These are phyloP conservation scores for Trametopsis cervina DNA, from an alignment of 768 basidiomycete species.

Conservation along the genomic window DNA sequence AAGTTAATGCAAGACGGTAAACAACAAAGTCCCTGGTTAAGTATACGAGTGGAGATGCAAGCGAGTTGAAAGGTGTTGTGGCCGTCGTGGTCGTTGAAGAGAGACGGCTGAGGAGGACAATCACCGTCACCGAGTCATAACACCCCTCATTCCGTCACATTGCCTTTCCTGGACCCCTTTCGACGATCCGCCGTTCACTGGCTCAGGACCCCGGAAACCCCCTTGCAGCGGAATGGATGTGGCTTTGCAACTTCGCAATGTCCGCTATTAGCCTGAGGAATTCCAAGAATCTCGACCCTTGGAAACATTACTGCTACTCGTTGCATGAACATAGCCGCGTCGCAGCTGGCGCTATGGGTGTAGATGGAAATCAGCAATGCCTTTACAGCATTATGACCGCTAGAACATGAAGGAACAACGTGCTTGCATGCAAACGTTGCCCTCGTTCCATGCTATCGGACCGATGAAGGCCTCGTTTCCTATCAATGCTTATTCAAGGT, in stretches of 20 bases:
- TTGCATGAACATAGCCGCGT: background rate
- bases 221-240: no score
- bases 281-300: background rate
- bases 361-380: no score
- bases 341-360: background rate
- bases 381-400: no score
- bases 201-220: no score
- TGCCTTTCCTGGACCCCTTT: constrained; percentile 3
- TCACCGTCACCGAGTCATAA: constrained; percentile 12
- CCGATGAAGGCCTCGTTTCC: no score
- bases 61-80: background rate
- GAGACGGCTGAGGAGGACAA: constrained; percentile 10
- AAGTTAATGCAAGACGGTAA: constrained; percentile 18
- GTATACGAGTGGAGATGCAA: background rate
- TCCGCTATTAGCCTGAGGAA: background rate
- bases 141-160: constrained; percentile 5
- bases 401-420: no score
- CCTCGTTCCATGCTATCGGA: no score
- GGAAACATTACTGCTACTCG: background rate
- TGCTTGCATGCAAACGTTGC: no score
- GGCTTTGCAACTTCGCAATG: background rate
- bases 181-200: background rate
- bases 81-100: constrained; percentile 13
- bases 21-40: background rate
- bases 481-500: no score